Percentiles rank a stretch among this genome's conserved stretches.
Conservation (phyloP, 225 moss, liverwort and hornwort genomes). For the Rhytidiadelphus loreus region DNA sequence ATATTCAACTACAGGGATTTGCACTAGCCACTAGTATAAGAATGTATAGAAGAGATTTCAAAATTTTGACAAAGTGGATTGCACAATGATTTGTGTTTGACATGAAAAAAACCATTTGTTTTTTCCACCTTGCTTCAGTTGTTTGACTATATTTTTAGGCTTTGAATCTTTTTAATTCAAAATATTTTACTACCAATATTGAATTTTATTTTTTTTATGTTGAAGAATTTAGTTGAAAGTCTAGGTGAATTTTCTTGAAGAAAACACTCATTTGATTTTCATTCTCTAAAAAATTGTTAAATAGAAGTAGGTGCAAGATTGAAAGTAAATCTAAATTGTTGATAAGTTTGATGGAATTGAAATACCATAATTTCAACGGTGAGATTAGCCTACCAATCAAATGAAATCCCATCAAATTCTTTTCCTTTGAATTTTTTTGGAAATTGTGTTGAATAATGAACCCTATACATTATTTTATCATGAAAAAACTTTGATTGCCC, state of each 20-base stretch:
- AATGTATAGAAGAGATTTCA: no score
- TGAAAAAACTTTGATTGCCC: no score
- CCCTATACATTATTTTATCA: no score
- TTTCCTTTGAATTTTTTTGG: no score
- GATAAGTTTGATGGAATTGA: no score
- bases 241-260: background rate
- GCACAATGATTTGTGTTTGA: background rate
- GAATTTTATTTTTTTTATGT: no score
- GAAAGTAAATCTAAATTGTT: background rate
- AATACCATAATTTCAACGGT: background rate
- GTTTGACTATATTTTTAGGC: fast-evolving
- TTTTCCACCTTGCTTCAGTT: background rate
- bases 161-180: background rate
- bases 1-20: background rate
- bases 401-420: no score
- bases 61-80: background rate
- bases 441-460: no score
- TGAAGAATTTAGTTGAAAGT: background rate
- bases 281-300: background rate
- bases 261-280: background rate
- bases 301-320: no score
- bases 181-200: background rate
- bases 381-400: background rate
- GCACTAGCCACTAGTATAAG: background rate
- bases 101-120: background rate